These are phyloP conservation scores for Colletotrichum cereale DNA, from an alignment of 2,329 filamentous ascomycete genomes.

Conservation along the genomic window DNA sequence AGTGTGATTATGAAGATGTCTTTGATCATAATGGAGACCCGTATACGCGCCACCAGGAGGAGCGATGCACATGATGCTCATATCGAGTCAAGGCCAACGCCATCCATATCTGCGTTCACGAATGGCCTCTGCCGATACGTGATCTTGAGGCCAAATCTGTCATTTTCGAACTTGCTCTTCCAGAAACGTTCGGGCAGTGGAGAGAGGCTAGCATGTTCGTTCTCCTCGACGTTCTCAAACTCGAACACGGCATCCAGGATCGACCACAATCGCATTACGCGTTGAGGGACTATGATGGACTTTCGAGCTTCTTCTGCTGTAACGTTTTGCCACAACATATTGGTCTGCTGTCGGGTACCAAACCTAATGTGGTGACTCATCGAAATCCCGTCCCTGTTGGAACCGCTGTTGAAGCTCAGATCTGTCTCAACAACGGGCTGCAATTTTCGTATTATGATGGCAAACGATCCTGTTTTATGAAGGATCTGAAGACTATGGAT, in stretches of 20 bases:
- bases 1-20: slow-evolving; percentile 16
- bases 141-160: slow-evolving; percentile 53
- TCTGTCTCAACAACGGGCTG: slow-evolving; percentile 62
- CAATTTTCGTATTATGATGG: slow-evolving; percentile 54
- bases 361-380: slow-evolving; percentile 53
- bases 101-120: slow-evolving; percentile 61
- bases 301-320: slow-evolving; percentile 36
- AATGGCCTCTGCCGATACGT: slow-evolving; percentile 66
- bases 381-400: slow-evolving; percentile 45
- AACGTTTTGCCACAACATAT: slow-evolving; percentile 39
- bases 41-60: no score
- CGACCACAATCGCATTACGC: neutral
- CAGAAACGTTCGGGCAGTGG: slow-evolving; percentile 59
- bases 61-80: slow-evolving; percentile 55
- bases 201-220: slow-evolving; percentile 60
- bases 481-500: slow-evolving; percentile 36
- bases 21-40: neutral
- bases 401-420: slow-evolving; percentile 46
- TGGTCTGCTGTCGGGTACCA: slow-evolving; percentile 50
- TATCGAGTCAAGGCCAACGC: slow-evolving; percentile 47
- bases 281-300: neutral
- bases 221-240: slow-evolving; percentile 53
- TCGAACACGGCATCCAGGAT: neutral
- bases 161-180: slow-evolving; percentile 65
- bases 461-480: slow-evolving; percentile 30